These are phyloP conservation scores for Ogataea henricii DNA, from an alignment of 805 yeast species.

Conservation along the genomic window DNA sequence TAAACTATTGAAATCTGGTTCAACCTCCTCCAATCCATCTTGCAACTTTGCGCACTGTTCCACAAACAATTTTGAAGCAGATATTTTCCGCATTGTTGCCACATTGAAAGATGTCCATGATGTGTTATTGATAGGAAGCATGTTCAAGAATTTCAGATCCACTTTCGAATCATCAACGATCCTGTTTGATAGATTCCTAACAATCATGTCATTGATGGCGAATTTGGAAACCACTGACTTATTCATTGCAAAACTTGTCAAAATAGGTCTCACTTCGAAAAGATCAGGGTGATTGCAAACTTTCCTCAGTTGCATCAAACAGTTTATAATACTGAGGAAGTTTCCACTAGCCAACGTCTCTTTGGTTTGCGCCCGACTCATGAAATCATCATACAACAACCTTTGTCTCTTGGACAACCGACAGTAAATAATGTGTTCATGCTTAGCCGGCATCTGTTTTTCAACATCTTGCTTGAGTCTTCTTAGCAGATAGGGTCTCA, in stretches of 20 bases:
- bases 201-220: constrained; percentile 41
- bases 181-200: constrained; percentile 29
- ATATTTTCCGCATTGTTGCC: constrained; percentile 43
- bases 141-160: constrained; percentile 60
- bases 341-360: constrained; percentile 94
- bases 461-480: constrained; percentile 96
- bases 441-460: constrained; percentile 97
- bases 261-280: constrained; percentile 92
- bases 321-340: constrained; percentile 90
- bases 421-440: constrained; percentile 93
- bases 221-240: constrained; percentile 59
- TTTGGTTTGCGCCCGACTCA: constrained; percentile 94
- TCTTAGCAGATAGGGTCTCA: constrained; percentile 88
- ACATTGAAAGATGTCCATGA: constrained; percentile 48
- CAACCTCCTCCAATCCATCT: constrained; percentile 34
- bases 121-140: constrained; percentile 53
- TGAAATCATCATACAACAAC: constrained; percentile 90
- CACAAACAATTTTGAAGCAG: constrained; percentile 48
- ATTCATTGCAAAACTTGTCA: constrained; percentile 82
- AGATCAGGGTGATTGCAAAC: constrained; percentile 96
- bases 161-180: constrained; percentile 28
- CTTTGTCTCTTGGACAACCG: constrained; percentile 90
- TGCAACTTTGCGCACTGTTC: constrained; percentile 47
- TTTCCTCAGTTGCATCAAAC: constrained; percentile 95
- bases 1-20: constrained; percentile 41